Percentiles rank a stretch among this genome's conserved stretches.
Conservation (phyloP, 169 alveolate genomes). For the Plasmodium billcollinsi region DNA sequence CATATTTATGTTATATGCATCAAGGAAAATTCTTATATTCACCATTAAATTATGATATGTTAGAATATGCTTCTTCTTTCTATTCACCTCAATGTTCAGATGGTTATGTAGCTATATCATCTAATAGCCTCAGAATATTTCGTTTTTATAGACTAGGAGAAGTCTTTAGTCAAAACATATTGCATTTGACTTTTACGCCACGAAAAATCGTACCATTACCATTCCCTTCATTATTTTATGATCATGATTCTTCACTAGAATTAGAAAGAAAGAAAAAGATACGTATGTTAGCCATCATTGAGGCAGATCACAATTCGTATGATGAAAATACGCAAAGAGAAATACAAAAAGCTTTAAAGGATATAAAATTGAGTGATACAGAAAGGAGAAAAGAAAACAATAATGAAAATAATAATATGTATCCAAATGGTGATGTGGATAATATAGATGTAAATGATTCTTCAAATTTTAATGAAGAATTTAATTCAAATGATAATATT, state of each 20-base stretch:
- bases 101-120: slow-evolving; percentile 94
- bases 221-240: slow-evolving; percentile 84
- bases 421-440: not conserved
- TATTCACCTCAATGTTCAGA: slow-evolving; percentile 89
- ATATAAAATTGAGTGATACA: slow-evolving; percentile 67
- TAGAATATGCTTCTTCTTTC: slow-evolving; percentile 92
- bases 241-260: slow-evolving; percentile 77
- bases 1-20: slow-evolving; percentile 90
- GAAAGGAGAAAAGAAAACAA: not conserved
- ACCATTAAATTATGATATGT: slow-evolving; percentile 91
- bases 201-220: slow-evolving; percentile 92
- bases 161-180: slow-evolving; percentile 89
- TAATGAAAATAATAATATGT: not conserved
- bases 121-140: slow-evolving; percentile 90
- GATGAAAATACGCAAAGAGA: slow-evolving; percentile 87
- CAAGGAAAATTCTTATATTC: slow-evolving; percentile 86
- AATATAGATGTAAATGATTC: not conserved
- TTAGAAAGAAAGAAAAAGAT: slow-evolving; percentile 75
- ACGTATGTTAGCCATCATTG: slow-evolving; percentile 91
- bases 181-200: slow-evolving; percentile 95
- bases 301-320: slow-evolving; percentile 92
- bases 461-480: slow-evolving; percentile 2
- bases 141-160: slow-evolving; percentile 91
- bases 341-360: slow-evolving; percentile 82
- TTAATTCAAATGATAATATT: not conserved